These are phyloP conservation scores for Phycomyces nitens DNA, from an alignment of 192 early-diverging fungal genomes.

Conservation along the genomic window DNA sequence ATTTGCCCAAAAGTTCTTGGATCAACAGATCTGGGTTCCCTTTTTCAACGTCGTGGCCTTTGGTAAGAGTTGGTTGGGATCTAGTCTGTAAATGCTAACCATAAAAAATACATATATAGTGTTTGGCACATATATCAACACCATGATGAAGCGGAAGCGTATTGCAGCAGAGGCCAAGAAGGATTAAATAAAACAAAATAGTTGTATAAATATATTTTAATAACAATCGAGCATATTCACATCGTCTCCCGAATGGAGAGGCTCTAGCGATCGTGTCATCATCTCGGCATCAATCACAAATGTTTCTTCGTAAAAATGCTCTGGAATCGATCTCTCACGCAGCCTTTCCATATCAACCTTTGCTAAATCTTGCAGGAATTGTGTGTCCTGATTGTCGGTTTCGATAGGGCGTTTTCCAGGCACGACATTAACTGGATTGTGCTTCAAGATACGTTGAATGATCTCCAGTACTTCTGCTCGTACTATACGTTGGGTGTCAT, in stretches of 20 bases:
- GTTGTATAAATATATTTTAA: slow-evolving; percentile 2
- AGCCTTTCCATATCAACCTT: slow-evolving; percentile 40
- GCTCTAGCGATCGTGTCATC: slow-evolving; percentile 40
- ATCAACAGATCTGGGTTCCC: slow-evolving; percentile 79
- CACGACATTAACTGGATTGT: background rate
- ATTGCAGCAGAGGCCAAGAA: slow-evolving; percentile 23
- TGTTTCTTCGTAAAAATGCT: slow-evolving; percentile 53
- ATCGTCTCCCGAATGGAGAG: slow-evolving; percentile 18
- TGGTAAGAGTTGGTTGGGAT: slow-evolving; percentile 32
- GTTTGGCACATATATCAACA: slow-evolving; percentile 76
- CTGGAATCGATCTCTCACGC: slow-evolving; percentile 40
- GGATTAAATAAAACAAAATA: slow-evolving; percentile 11
- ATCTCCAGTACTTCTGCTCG: slow-evolving; percentile 18
- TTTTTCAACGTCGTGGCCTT: slow-evolving; percentile 89
- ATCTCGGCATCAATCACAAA: slow-evolving; percentile 42
- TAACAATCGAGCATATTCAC: slow-evolving; percentile 28
- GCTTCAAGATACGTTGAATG: slow-evolving; percentile 19
- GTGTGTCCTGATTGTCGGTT: slow-evolving; percentile 5
- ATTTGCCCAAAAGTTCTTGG: slow-evolving; percentile 74
- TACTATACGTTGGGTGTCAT: slow-evolving; percentile 23
- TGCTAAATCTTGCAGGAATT: slow-evolving; percentile 33
- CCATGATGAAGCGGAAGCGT: slow-evolving; percentile 58
- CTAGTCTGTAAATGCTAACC: background rate
- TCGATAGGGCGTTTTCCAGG: background rate
- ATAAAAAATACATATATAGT: slow-evolving; percentile 12